These are phyloP conservation scores for Naganishia kalamii DNA, from an alignment of 768 basidiomycete species.

Conservation along the genomic window DNA sequence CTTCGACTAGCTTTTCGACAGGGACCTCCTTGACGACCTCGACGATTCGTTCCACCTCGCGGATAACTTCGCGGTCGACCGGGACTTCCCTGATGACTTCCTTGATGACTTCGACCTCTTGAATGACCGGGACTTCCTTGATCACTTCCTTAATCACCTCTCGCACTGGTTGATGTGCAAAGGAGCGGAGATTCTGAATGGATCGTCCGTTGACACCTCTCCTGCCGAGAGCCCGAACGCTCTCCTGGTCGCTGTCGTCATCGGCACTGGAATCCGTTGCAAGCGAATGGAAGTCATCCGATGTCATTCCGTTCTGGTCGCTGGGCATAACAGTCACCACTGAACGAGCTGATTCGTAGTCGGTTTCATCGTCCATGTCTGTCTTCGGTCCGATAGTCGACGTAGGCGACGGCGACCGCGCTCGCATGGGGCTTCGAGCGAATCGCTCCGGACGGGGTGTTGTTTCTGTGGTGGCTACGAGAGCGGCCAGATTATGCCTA, in stretches of 20 bases:
- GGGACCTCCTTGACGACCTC: constrained; percentile 30
- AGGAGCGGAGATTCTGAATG: neutral
- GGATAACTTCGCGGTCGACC: constrained; percentile 20
- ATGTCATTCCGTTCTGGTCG: constrained; percentile 56
- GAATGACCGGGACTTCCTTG: constrained; percentile 31
- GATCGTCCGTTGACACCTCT: neutral
- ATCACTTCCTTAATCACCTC: constrained; percentile 32
- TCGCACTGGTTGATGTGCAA: neutral
- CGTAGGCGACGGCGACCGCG: constrained; percentile 27
- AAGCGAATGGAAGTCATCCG: constrained; percentile 41
- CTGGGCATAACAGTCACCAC: constrained; percentile 60
- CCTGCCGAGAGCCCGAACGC: neutral
- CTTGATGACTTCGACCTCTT: constrained; percentile 29
- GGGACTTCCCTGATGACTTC: constrained; percentile 14
- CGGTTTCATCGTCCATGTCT: constrained; percentile 30
- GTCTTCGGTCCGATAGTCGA: constrained; percentile 20
- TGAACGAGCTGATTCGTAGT: constrained; percentile 59
- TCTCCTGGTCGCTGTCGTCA: constrained; percentile 38
- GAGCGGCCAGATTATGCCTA: constrained; percentile 21
- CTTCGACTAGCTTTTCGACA: constrained; percentile 30
- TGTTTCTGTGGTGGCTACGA: neutral
- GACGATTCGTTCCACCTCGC: constrained; percentile 30
- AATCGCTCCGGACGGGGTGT: constrained; percentile 1
- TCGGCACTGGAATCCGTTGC: constrained; percentile 43
- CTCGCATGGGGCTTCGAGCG: constrained; percentile 2